These are phyloP conservation scores for Starmerella lactis-condensi DNA, from an alignment of 805 yeast species.

Conservation along the genomic window DNA sequence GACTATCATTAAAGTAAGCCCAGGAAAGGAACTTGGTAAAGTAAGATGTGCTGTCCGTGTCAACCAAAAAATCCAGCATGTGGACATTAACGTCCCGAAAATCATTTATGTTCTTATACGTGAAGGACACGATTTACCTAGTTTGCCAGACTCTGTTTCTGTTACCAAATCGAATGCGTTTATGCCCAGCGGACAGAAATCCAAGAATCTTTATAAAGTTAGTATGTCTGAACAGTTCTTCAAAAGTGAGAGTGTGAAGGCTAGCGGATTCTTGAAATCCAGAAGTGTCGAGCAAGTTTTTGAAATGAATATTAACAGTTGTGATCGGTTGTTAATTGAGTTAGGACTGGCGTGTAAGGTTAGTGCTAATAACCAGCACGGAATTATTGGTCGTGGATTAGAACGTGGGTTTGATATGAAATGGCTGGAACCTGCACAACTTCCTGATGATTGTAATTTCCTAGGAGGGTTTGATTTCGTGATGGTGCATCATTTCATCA, in stretches of 20 bases:
- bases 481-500: slow-evolving; percentile 15
- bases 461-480: slow-evolving; percentile 18
- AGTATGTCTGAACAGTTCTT: slow-evolving; percentile 50
- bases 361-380: slow-evolving; percentile 44
- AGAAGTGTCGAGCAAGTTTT: slow-evolving; percentile 48
- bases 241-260: slow-evolving; percentile 35
- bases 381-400: slow-evolving; percentile 68
- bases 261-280: slow-evolving; percentile 46
- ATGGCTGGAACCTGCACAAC: slow-evolving; percentile 27
- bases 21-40: slow-evolving; percentile 39
- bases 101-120: slow-evolving; percentile 51
- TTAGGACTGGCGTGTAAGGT: slow-evolving; percentile 59
- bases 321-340: slow-evolving; percentile 59
- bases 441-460: slow-evolving; percentile 6
- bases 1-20: slow-evolving; percentile 64
- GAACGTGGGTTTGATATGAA: slow-evolving; percentile 64
- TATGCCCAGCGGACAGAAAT: slow-evolving; percentile 48
- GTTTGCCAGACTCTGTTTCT: slow-evolving; percentile 13
- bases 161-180: slow-evolving; percentile 40
- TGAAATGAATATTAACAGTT: slow-evolving; percentile 50
- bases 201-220: slow-evolving; percentile 37
- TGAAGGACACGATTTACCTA: slow-evolving; percentile 10
- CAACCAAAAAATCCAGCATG: slow-evolving; percentile 52
- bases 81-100: slow-evolving; percentile 58
- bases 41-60: slow-evolving; percentile 54